These are phyloP conservation scores for Calamus simplicifolius DNA, from an alignment of 176 grass and related monocot genomes.

Conservation along the genomic window DNA sequence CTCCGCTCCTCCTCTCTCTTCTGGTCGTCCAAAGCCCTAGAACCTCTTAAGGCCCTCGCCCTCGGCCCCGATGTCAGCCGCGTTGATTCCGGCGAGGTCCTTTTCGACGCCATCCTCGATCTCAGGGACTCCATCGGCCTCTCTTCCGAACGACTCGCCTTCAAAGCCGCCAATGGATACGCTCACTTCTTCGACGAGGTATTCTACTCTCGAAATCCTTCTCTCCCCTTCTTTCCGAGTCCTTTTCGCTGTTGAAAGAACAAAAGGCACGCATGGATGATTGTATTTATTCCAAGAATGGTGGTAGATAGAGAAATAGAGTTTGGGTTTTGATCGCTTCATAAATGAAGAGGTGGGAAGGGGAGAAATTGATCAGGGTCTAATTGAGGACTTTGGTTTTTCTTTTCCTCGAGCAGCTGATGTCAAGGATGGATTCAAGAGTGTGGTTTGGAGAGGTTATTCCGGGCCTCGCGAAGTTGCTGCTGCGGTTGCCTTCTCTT, in stretches of 20 bases:
- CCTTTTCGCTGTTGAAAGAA: too few relatives aligned
- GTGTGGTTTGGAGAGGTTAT: constrained; percentile 62
- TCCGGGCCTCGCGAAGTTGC: constrained; percentile 51
- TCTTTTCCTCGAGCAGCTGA: constrained; percentile 9
- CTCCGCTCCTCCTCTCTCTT: constrained; percentile 30
- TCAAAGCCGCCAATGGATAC: constrained; percentile 31
- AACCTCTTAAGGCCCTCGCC: constrained; percentile 40
- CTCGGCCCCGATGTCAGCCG: constrained; percentile 62
- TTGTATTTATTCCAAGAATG: too few relatives aligned
- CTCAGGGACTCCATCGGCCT: constrained; percentile 43
- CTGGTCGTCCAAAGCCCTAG: constrained; percentile 50
- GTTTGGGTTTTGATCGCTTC: too few relatives aligned
- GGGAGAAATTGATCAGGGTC: too few relatives aligned
- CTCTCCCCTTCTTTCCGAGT: neutral
- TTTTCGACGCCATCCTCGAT: constrained; percentile 65
- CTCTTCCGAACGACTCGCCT: constrained; percentile 23
- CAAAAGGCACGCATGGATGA: too few relatives aligned
- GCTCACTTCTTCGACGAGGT: constrained; percentile 79
- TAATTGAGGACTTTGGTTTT: neutral
- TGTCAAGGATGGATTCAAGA: constrained; percentile 46
- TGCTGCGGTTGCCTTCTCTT: constrained; percentile 61
- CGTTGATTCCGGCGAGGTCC: constrained; percentile 60
- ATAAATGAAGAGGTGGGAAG: too few relatives aligned
- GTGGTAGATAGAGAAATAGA: too few relatives aligned
- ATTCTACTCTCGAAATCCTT: too few relatives aligned